Conservation (phyloP, 345 rosid species). For the Firmiana major region DNA sequence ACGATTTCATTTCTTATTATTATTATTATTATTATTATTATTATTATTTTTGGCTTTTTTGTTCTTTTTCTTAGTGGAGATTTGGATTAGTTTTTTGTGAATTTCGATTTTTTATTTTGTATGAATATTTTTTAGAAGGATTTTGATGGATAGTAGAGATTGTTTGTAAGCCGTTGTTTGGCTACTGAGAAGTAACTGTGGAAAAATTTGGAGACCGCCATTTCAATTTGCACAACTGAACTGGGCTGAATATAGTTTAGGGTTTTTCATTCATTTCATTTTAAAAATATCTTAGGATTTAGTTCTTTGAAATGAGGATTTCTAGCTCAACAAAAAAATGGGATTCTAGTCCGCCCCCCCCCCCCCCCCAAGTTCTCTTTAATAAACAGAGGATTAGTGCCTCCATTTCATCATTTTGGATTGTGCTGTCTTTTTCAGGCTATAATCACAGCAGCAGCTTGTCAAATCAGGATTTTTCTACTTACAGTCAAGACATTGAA, state of each 20-base stretch:
- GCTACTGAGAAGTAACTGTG: constrained; percentile 10
- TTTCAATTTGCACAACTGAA: constrained; percentile 1
- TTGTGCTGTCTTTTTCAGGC: constrained; percentile 39
- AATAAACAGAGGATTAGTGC: not conserved
- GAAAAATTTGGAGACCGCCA: constrained; percentile 2
- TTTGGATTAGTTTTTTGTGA: constrained; percentile 3
- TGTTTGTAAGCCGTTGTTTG: constrained; percentile 9
- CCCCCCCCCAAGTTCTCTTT: not conserved
- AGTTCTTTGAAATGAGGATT: not conserved
- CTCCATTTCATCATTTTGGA: constrained; percentile 3
- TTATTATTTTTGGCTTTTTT: not conserved
- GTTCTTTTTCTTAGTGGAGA: not conserved
- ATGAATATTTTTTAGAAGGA: not conserved
- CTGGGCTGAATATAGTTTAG: not conserved
- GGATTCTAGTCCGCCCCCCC: not conserved
- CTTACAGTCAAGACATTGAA: constrained; percentile 36
- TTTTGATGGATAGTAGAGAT: not conserved
- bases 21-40: too few relatives aligned
- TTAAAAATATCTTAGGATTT: not conserved
- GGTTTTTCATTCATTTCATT: not conserved
- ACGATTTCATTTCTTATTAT: not conserved
- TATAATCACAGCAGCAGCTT: constrained; percentile 24
- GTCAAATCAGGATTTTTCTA: constrained; percentile 23
- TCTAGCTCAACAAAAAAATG: not conserved
- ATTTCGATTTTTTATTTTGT: not conserved